These are phyloP conservation scores for Cercophora scortea DNA, from an alignment of 495 filamentous ascomycete species.

Conservation along the genomic window DNA sequence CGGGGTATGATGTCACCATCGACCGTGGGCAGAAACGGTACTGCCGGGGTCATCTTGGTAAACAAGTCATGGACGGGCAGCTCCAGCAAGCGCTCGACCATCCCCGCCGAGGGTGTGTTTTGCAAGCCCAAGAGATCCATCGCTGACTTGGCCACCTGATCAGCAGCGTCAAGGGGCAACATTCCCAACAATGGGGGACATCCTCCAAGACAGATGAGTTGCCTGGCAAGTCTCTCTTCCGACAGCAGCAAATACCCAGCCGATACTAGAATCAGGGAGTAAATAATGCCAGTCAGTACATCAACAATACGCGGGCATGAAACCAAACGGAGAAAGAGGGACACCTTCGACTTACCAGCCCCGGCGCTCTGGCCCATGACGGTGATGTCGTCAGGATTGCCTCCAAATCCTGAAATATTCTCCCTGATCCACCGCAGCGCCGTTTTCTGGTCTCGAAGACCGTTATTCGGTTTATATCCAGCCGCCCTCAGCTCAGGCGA, in stretches of 20 bases:
- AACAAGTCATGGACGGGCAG: neutral
- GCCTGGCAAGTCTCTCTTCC: neutral
- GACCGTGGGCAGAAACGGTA: neutral
- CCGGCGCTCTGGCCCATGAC: conserved; percentile 41
- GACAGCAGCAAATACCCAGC: neutral
- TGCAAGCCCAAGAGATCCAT: neutral
- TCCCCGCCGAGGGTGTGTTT: neutral
- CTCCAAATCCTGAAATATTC: conserved; percentile 47
- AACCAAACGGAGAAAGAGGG: neutral
- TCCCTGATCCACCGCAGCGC: conserved; percentile 42
- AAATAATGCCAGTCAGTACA: neutral
- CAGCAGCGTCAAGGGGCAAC: neutral
- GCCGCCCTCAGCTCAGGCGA: neutral
- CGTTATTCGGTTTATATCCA: conserved; percentile 26
- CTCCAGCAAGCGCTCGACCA: neutral
- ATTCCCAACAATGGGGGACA: neutral
- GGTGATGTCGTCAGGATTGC: conserved; percentile 30
- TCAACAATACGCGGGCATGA: too few species aligned
- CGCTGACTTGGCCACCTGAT: neutral
- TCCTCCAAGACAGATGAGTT: neutral
- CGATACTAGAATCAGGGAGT: neutral
- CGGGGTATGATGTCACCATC: neutral
- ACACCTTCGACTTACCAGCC: conserved; percentile 10
- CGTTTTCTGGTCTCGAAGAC: conserved; percentile 32
- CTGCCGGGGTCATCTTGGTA: neutral